Conservation (phyloP, 805 yeast species). For the Starmera dryadoides region DNA sequence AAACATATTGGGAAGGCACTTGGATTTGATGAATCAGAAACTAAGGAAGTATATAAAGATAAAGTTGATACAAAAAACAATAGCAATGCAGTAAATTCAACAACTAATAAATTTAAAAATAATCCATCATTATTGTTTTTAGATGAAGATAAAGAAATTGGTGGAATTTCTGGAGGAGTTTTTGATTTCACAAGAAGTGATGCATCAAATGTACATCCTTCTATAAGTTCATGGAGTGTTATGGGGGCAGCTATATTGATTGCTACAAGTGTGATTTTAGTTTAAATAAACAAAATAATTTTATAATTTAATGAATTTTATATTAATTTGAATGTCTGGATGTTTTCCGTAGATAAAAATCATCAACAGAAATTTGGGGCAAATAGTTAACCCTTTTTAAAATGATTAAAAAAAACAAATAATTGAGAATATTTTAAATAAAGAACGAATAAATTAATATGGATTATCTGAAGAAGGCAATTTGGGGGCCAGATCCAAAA, state of each 20-base stretch:
- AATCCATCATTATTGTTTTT: background rate
- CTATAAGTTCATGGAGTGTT: background rate
- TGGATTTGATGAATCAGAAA: too few species aligned
- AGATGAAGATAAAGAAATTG: background rate
- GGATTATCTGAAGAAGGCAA: constrained; percentile 80
- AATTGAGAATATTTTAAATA: background rate
- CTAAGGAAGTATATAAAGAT: too few species aligned
- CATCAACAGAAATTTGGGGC: background rate
- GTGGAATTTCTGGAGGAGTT: background rate
- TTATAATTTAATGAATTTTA: background rate
- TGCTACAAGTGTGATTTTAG: constrained; percentile 1
- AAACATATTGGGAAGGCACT: background rate
- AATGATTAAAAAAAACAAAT: background rate
- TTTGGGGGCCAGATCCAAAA: constrained; percentile 96
- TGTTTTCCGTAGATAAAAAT: background rate
- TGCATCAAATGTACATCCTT: background rate
- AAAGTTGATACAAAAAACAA: background rate
- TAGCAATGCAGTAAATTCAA: background rate
- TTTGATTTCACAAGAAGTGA: constrained; percentile 2
- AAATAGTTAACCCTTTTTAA: background rate
- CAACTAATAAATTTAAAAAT: background rate
- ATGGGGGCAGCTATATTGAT: constrained; percentile 1
- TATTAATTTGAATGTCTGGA: background rate
- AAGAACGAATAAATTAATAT: constrained; percentile 28
- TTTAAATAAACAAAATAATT: background rate